Base-by-base conservation (phyloP, 2,329 filamentous ascomycete genomes). In the Coleophoma crateriformis region DNA sequence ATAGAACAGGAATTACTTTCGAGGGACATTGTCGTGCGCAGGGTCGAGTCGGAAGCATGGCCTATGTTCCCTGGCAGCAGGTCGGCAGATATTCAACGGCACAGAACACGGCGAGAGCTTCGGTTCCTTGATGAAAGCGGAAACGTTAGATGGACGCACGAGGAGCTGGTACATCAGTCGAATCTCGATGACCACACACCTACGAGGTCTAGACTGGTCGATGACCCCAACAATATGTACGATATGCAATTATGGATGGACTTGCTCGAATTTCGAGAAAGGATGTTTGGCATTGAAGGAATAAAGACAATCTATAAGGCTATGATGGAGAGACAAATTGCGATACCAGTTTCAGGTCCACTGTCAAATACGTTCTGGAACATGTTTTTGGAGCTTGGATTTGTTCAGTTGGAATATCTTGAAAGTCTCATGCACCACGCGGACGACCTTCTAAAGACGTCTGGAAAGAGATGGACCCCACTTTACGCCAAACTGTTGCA, bases 401-500 rank as follows among this genome's bases (percentile, higher is more conserved):
- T 67, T 45, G 45, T 59, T 35, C 51, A 70, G 34, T 50, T 55
- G 8, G 38, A 57, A 7, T 54, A 74, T 2, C 57, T 75, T 2
- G 35, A 62, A 6, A 58, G 66, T 11, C 54, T 76, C 10, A 60
- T 70, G 12, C 52, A 62, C 1, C 69, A 77, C 57, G 72, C 61
- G 12, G 69, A 68, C 32, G 57, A 68, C 2, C 49, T 79, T 12
- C 66, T 69, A 50, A 56, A 64, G 11, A 58, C 57, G 13, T 70
- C 67, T 13, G 69, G 70, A 7, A 32, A 50, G 44, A 48, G 54
- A 27, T 71, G 69, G 53, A 45, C 56, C 8, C 54, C 50, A 5
- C 59, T 81, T 0, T 79, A 80, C 58, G 56, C 60, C 14, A 58
- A 61, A 11, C 60, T 78, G 53, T 65, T 82, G 46, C 64, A 66